Base-by-base conservation (phyloP, 2,329 filamentous ascomycete species). In the Hypocreales sp. region DNA sequence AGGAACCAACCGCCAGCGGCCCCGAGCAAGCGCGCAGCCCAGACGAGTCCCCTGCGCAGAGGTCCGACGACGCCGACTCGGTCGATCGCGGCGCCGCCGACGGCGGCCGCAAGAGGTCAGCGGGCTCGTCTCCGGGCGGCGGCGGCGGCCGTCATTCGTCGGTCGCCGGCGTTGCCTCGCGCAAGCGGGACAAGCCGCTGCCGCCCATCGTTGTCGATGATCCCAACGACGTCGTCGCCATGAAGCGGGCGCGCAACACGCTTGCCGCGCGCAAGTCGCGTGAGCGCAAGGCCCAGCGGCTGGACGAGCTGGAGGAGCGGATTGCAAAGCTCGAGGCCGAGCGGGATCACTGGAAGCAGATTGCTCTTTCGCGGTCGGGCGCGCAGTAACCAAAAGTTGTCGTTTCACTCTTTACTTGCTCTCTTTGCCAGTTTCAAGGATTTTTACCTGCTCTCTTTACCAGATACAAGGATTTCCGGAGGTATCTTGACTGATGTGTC, bases 221-320 rank as follows among this genome's bases (percentile, higher is more conserved):
- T 40, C 69, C 74, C 1, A 57, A 42, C 22, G 86, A 94, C 44
- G 69, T 67, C 8, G 51, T 79, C n/a, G 83, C 82, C 13, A 70
- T 86, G 64, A 94, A 94, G 73, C 80, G 87, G 50, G 86, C 84
- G 27, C 79, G 84, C 40, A 95, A 94, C 53, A 92, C 84, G 7
- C 69, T 92, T 50, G 87, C 87, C 12, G 87, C 87, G 42, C 83
- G 87, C 39, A 93, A 93, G 59, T 93, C 84, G 33, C 77, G 87
- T 28, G 77, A 83, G 45, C 77, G 83, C 39, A 93, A 93, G 61
- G 73, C 81, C 31, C 66, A 78, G 48, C 70, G 76, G 40, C 64
- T 87, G 34, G 74, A 80, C 30, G 70, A 74, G 31, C 63, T 93
- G 24, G 79, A 92, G 58, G 66, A 67, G 21, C 64, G 70, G 43